These are phyloP conservation scores for Paratinospora sagittata DNA, from an alignment of 164 flowering plant species.

Conservation along the genomic window DNA sequence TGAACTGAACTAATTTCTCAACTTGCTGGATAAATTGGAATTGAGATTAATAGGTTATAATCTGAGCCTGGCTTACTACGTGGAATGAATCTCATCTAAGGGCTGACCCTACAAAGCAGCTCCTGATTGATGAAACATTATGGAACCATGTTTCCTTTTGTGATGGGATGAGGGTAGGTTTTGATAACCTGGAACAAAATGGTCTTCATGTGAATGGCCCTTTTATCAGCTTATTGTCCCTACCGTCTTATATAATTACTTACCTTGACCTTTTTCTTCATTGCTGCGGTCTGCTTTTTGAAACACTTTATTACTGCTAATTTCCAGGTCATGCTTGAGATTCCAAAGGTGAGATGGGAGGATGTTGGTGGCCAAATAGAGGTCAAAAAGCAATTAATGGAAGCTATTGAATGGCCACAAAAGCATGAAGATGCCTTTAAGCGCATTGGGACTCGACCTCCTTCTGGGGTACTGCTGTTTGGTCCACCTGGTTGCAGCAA, in stretches of 20 bases:
- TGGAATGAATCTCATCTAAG: neutral
- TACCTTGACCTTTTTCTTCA: neutral
- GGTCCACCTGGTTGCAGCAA: constrained; percentile 99
- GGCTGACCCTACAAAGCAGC: neutral
- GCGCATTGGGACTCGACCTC: constrained; percentile 82
- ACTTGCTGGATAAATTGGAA: neutral
- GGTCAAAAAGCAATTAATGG: constrained; percentile 74
- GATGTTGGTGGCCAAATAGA: constrained; percentile 95
- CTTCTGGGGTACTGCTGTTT: constrained; percentile 77
- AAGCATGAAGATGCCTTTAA: constrained; percentile 74
- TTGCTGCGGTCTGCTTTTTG: neutral
- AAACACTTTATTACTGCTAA: neutral
- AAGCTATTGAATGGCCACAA: constrained; percentile 97
- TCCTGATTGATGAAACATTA: neutral
- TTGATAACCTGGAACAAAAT: neutral
- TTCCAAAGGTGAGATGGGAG: constrained; percentile 91
- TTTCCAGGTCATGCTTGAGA: constrained; percentile 76
- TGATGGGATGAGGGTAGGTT: neutral
- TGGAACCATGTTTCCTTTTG: neutral
- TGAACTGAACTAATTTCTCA: neutral
- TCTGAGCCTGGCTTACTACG: neutral
- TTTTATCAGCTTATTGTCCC: neutral
- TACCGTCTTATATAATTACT: too few species aligned
- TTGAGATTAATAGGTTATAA: neutral
- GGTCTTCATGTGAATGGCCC: too few species aligned